Base-by-base conservation (phyloP, 176 grass and related monocot species). In the Ensete glaucum region DNA sequence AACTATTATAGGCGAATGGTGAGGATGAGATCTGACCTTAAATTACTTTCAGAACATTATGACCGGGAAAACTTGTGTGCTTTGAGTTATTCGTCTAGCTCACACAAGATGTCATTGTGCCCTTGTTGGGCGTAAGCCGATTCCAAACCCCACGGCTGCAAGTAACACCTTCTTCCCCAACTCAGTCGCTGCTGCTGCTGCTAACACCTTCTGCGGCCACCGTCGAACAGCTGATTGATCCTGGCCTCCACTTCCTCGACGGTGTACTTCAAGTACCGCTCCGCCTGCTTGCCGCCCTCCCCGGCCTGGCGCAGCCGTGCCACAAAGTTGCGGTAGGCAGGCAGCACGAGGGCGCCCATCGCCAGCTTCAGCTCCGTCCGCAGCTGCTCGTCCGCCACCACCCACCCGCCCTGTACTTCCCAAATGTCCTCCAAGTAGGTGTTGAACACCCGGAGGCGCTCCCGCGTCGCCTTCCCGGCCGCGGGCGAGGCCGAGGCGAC, bases 381-480 rank as follows among this genome's bases (percentile, higher is more conserved):
- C 77, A 91, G 62, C 77, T 92, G 85, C 64, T 91, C 94, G 77
- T 97, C 88, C 50, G 82, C 54, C 49, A 97, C 88, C 54, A 91
- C 77, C 93, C 90, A 97, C 62, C 76, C 79, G 0, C 72, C 64
- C 53, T 93, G 94, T 11, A 51, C 81, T 4, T 74, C 53, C 67
- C 88, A 85, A 50, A 90, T 97, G 43, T 97, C 94, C 9, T 97
- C 94, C 67, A 93, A 51, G 69, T 97, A 93, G 54, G 73, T 51
- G 50, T 97, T 85, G 17, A 97, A 97, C 83, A 93, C 82, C 56
- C 79, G 79, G 62, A 97, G 77, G 62, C 89, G 89, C 72, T 99
- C 90, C 64, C 81, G 79, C 83, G 89, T 76, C 57, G 73, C 73
- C 74, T 87, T 92, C 0, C 53, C 52, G 2, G 53, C 53, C 14